A percentile compares a stretch with the other conserved stretches of the same genome.
Conservation (phyloP, 2,329 filamentous ascomycete genomes). For the Chalaropsis ovoidea region DNA sequence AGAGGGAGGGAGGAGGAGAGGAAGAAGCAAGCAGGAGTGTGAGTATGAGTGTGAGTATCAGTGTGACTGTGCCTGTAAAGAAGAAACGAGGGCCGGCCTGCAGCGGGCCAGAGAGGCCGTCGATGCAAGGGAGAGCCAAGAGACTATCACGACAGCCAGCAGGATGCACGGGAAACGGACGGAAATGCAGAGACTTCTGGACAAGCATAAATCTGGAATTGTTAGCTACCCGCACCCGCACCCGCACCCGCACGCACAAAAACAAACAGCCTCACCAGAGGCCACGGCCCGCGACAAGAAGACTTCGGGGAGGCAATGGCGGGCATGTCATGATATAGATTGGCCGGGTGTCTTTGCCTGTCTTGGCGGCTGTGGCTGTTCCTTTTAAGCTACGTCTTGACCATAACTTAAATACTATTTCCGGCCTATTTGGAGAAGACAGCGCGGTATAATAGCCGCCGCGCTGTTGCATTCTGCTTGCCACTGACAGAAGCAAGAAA, state of each 20-base stretch:
- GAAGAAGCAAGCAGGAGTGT: neutral
- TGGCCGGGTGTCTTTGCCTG: neutral
- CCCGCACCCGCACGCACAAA: too few species aligned
- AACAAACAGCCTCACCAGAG: too few species aligned
- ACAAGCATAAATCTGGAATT: neutral
- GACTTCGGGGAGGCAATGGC: neutral
- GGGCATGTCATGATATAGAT: neutral
- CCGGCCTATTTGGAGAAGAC: neutral
- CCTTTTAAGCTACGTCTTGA: neutral
- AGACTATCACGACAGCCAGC: neutral
- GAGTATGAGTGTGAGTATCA: too few species aligned
- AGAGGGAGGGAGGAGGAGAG: too few species aligned
- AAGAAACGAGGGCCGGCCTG: neutral
- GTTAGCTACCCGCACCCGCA: neutral
- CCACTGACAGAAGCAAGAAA: constrained; percentile 2
- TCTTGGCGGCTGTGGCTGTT: neutral
- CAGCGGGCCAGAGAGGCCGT: neutral
- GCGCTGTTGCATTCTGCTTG: neutral
- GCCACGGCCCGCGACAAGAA: neutral
- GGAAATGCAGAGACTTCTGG: neutral
- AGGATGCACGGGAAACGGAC: neutral
- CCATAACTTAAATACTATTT: neutral
- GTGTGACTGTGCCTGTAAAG: neutral
- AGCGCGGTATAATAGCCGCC: neutral
- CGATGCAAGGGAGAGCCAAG: neutral